Evolutionary conservation across 2,329 filamentous ascomycete species (phyloP).

Genomic region (Diaporthe caulivora): DNA sequence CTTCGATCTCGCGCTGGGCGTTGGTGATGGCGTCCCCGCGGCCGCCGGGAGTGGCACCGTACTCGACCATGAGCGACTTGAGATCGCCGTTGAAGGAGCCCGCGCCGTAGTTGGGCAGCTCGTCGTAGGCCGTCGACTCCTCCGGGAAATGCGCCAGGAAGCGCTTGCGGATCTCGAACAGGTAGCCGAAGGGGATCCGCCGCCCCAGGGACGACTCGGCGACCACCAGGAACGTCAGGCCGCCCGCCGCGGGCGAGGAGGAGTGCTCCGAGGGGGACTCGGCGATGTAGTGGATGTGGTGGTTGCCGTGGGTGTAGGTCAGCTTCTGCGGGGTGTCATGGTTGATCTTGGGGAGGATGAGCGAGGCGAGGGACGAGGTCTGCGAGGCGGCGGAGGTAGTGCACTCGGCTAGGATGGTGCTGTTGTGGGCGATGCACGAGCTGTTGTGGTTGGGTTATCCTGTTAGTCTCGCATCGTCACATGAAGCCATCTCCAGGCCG

Average conservation of each 20-base stretch:
- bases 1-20: slow-evolving; percentile 91
- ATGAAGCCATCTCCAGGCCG: slow-evolving; percentile 11
- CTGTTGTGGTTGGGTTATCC: slow-evolving; percentile 65
- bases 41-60: slow-evolving; percentile 81
- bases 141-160: slow-evolving; percentile 81
- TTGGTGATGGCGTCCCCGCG: slow-evolving; percentile 85
- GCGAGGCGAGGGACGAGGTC: slow-evolving; percentile 87
- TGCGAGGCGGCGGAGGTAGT: slow-evolving; percentile 86
- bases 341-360: slow-evolving; percentile 95
- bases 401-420: slow-evolving; percentile 93
- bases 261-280: slow-evolving; percentile 79
- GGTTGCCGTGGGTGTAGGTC: slow-evolving; percentile 91
- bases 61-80: slow-evolving; percentile 83
- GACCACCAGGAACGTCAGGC: slow-evolving; percentile 92
- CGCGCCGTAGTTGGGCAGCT: slow-evolving; percentile 89
- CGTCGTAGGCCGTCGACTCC: slow-evolving; percentile 76
- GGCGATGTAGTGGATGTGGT: slow-evolving; percentile 96
- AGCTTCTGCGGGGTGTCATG: slow-evolving; percentile 86
- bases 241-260: slow-evolving; percentile 73
- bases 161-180: slow-evolving; percentile 89
- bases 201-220: slow-evolving; percentile 84
- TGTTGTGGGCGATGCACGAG: slow-evolving; percentile 93
- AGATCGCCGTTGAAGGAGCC: slow-evolving; percentile 87
- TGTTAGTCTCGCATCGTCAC: slow-evolving; percentile 37
- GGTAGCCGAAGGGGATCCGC: slow-evolving; percentile 91